Conservation (phyloP, 495 filamentous ascomycete genomes). For the Hypoxylon cercidicola region DNA sequence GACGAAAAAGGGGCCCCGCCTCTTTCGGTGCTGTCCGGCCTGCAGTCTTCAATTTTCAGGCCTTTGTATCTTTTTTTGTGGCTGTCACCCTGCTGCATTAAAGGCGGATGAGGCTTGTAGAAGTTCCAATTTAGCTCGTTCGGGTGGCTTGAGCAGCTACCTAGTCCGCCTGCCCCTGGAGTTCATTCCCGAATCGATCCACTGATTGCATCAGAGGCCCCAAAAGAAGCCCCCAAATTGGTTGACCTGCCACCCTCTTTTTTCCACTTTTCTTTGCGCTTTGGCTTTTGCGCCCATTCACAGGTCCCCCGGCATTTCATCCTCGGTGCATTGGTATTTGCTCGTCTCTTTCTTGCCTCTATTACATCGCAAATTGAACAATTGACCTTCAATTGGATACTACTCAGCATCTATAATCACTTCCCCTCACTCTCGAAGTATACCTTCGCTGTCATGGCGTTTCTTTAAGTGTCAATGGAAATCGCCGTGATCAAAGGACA, state of each 20-base stretch:
- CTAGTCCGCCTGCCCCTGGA: conserved; percentile 1
- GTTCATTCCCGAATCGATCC: conserved; percentile 32
- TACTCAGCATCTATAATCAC: too few relatives aligned
- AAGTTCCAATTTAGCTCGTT: background rate
- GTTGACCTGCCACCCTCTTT: conserved; percentile 51
- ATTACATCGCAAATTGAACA: background rate
- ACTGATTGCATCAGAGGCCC: conserved; percentile 39
- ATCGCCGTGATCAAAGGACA: conserved; percentile 32
- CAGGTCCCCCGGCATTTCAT: conserved; percentile 16
- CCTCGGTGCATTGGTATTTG: conserved; percentile 15
- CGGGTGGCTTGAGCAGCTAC: conserved; percentile 31
- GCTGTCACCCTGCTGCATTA: too few relatives aligned
- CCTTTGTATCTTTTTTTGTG: too few relatives aligned
- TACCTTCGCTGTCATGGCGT: conserved; percentile 39
- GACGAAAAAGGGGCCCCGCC: too few relatives aligned
- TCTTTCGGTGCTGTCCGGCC: too few relatives aligned
- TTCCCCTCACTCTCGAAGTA: conserved; percentile 8
- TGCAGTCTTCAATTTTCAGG: too few relatives aligned
- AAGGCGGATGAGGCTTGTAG: conserved; percentile 4
- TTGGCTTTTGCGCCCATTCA: conserved; percentile 33
- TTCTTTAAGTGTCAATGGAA: conserved; percentile 32
- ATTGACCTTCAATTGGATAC: conserved; percentile 31
- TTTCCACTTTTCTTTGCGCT: conserved; percentile 39
- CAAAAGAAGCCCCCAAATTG: conserved; percentile 6
- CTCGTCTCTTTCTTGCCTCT: conserved; percentile 1